Base-by-base conservation (phyloP, 2,329 filamentous ascomycete genomes). In the Colletotrichum sublineola region DNA sequence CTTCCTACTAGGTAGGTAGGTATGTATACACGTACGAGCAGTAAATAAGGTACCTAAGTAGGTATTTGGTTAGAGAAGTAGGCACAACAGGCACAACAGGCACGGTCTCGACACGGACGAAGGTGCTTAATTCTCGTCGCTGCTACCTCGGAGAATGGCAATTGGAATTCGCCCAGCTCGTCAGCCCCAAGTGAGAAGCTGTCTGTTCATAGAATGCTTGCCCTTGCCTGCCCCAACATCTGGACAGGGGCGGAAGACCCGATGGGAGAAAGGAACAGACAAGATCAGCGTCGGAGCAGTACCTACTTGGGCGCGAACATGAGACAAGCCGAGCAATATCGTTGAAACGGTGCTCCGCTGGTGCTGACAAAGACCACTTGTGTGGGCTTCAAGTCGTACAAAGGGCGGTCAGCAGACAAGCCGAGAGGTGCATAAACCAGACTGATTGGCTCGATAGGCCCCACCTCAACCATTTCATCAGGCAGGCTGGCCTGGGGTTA, bases 281-380 rank as follows among this genome's bases (percentile, higher is more conserved):
- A 29, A 24, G 33, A 58, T 48, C 31, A 11, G 53, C 14, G 42
- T 58, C 58, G 58, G 53, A 63, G 46, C 6, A 42, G 15, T 18
- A 46, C 44, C 44, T 46, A n/a, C 33, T 8, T 40, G 12, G 20
- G 20, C n/a, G 4, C 69, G 58, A 60, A 72, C 60, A 72, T 72
- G 66, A 64, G 38, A 65, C 66, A 73, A 70, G 18, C 66, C 52
- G 70, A 56, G 24, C 33, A 5, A 29, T 53, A 72, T 63, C 44
- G 33, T 68, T 46, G 58, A 68, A 68, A 36, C 53, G 58, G 58
- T 68, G 58, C 58, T 63, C 24, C 29, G 2, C 5, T 40, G 33
- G 1, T 40, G 31, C 46, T 55, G 62, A 53, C 46, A 50, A 31
- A 56, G 31, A 24, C 8, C 11, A n/a, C 24, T 44, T 12, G 8